Percentiles rank a stretch among this genome's conserved stretches.
phyloP scores from a whole-genome alignment of 345 rosid species.

The Salix exigua region DNA sequence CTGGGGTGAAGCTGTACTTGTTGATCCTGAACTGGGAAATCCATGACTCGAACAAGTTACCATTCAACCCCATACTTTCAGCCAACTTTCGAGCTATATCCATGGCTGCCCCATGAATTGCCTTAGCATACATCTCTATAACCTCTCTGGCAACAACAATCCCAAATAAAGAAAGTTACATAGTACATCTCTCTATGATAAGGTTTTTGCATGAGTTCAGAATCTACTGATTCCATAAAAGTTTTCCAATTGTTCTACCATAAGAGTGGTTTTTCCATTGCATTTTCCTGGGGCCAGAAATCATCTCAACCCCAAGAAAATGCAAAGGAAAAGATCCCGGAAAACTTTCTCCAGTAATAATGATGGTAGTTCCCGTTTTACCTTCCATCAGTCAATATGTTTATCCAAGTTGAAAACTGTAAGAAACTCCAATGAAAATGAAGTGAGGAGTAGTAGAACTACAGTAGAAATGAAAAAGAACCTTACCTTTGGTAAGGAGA shows the following conservation, averaged over 20 bases:
- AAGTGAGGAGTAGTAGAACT: not conserved
- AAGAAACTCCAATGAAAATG: not conserved
- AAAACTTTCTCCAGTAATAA: not conserved
- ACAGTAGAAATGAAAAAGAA: not conserved
- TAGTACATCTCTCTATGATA: not conserved
- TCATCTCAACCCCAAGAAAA: no score
- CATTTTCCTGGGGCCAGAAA: no score
- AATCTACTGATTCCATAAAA: not conserved
- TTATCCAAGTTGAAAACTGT: not conserved
- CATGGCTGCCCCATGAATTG: constrained; percentile 45
- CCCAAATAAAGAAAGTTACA: not conserved
- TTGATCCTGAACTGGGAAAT: constrained; percentile 82
- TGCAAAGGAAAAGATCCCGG: not conserved
- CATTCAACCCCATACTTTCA: constrained; percentile 45
- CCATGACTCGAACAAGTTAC: constrained; percentile 52
- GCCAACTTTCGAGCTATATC: constrained; percentile 53
- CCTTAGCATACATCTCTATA: constrained; percentile 53
- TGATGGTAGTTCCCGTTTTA: not conserved
- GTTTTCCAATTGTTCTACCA: not conserved
- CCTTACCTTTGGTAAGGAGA: constrained; percentile 60
- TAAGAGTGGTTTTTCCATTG: not conserved
- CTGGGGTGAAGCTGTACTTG: constrained; percentile 66
- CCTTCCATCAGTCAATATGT: not conserved
- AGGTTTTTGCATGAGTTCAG: not conserved
- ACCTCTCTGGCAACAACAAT: constrained; percentile 42